Base-by-base conservation (phyloP, 192 early-diverging fungal species). In the Entomortierella lignicola region DNA sequence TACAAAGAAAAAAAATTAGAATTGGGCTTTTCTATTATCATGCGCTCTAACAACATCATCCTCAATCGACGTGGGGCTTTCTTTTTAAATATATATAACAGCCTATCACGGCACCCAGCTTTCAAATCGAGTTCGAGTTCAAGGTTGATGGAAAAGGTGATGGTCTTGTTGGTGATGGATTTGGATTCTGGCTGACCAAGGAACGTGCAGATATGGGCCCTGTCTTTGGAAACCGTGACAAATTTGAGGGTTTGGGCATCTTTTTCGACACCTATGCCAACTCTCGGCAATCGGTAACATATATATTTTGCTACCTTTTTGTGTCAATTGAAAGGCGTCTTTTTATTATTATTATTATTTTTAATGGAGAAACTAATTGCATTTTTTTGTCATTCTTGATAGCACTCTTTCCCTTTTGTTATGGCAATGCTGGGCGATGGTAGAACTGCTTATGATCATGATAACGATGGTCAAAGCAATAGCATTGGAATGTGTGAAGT, bases 261-360 rank as follows among this genome's bases (percentile, higher is more conserved):
- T 95, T 99, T 72, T 98, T 99, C 74, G 98, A 99, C 83, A 98
- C 96, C 12, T 99, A 98, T 72, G 86, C 93, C 53, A 98, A 98
- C 73, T 85, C 91, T 63, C 81, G 90, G 63, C 81, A 84, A 21
- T 58, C 75, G 39, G 86, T 88, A 42, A n/a, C 20, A 11, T 47
- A 7, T 37, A 10, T 37, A 37, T 37, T 37, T 37, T 37, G 34
- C 34, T 4, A 37, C 10, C 34, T n/a, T n/a, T n/a, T n/a, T n/a
- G n/a, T n/a, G n/a, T n/a, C 34, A 10, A 10, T 37, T 7, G 34
- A 10, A 10, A 10, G 34, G 34, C 10, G 34, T 37, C 34, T 37
- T 37, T 4, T 37, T 7, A 37, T 10, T 37, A 4, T 37, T n/a
- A n/a, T n/a, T n/a, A n/a, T n/a, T n/a, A n/a, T n/a, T n/a, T n/a